Evolutionary conservation across 1,284 basidiomycete species (phyloP).

Genomic region (Sporisorium graminicola): DNA sequence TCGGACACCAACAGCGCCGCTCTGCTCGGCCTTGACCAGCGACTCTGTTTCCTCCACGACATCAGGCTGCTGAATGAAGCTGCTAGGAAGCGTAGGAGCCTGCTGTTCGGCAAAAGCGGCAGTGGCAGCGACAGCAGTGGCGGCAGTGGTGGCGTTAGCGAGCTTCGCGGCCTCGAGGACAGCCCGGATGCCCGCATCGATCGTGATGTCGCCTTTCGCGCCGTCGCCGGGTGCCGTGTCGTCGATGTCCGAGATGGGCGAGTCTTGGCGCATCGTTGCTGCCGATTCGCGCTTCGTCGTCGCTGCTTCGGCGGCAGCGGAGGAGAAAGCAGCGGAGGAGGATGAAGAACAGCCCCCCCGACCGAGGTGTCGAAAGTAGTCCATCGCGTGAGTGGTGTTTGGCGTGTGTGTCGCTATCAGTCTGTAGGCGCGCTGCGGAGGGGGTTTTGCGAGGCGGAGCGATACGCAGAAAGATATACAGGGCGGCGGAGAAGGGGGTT

Average conservation of each 20-base stretch:
- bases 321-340: neutral
- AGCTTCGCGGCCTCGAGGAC: slow-evolving; percentile 6
- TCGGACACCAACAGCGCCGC: neutral
- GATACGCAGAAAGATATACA: too few relatives aligned
- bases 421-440: too few relatives aligned
- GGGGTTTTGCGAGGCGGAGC: too few relatives aligned
- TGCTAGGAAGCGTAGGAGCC: neutral
- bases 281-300: neutral
- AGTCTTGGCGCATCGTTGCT: neutral
- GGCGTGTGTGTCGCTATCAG: too few relatives aligned
- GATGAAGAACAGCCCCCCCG: too few relatives aligned
- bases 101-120: too few relatives aligned
- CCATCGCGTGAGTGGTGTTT: neutral
- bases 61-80: neutral
- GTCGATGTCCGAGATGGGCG: slow-evolving; percentile 32
- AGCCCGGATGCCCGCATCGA: slow-evolving; percentile 1
- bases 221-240: neutral
- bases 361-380: slow-evolving; percentile 3
- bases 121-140: too few relatives aligned
- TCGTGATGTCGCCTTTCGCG: neutral
- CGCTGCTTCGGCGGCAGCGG: neutral
- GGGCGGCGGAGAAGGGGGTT: neutral
- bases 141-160: neutral
- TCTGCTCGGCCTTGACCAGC: neutral
- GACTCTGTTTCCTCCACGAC: too few relatives aligned